Conservation (phyloP, 1,139 yeast species). For the Keqinozyma sinolaborantium region DNA sequence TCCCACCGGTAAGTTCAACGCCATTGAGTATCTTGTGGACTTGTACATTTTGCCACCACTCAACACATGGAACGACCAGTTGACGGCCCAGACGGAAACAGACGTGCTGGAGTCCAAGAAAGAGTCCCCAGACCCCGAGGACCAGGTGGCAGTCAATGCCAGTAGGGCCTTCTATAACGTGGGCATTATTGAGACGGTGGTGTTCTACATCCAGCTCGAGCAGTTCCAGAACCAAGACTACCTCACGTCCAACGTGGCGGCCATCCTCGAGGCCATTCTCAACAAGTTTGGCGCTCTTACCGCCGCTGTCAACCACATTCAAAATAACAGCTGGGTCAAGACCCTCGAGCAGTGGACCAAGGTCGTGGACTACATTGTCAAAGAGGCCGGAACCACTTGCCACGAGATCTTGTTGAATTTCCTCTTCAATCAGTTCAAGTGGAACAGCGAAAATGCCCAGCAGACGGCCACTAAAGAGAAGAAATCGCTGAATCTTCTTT, state of each 20-base stretch:
- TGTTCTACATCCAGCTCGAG: constrained; percentile 39
- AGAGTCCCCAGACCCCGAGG: constrained; percentile 7
- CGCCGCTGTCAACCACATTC: constrained; percentile 25
- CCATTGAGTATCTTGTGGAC: constrained; percentile 31
- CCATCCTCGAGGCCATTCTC: constrained; percentile 29
- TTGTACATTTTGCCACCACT: constrained; percentile 27
- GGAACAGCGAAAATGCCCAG: constrained; percentile 2
- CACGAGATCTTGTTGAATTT: constrained; percentile 36
- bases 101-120: constrained; percentile 5
- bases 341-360: constrained; percentile 27
- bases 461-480: constrained; percentile 8
- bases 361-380: constrained; percentile 29
- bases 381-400: constrained; percentile 37
- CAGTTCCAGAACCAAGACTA: constrained; percentile 41
- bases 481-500: constrained; percentile 6
- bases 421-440: constrained; percentile 27
- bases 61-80: constrained; percentile 22
- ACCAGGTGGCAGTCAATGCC: constrained; percentile 7
- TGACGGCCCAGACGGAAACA: constrained; percentile 9
- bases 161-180: constrained; percentile 24
- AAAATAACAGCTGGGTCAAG: constrained; percentile 33
- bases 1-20: constrained; percentile 36
- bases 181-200: constrained; percentile 31
- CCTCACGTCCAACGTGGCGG: constrained; percentile 24
- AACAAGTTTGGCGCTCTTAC: constrained; percentile 18